Percentiles rank a stretch among this genome's conserved stretches.
These are phyloP conservation scores for Veloboletus limbatus DNA, from an alignment of 1,284 basidiomycete genomes.

Conservation along the genomic window DNA sequence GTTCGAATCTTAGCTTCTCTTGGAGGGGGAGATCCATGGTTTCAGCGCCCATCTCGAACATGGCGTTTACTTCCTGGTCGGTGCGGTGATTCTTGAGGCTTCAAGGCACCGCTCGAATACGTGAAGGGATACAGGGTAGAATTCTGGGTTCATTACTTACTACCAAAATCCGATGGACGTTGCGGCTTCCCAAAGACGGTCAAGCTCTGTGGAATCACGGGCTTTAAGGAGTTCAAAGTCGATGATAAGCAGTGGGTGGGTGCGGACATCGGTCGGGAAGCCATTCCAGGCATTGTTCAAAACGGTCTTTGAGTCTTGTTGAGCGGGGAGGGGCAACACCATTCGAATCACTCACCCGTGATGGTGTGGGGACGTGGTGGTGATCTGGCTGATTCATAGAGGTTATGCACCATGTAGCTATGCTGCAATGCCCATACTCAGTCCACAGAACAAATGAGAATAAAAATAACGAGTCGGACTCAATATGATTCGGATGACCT, in stretches of 20 bases:
- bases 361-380: too few relatives aligned
- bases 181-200: constrained; percentile 49
- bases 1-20: constrained; percentile 64
- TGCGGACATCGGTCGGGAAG: constrained; percentile 46
- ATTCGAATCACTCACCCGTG: too few relatives aligned
- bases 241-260: constrained; percentile 50
- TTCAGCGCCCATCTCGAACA: constrained; percentile 60
- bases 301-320: too few relatives aligned
- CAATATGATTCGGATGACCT: too few relatives aligned
- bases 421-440: too few relatives aligned
- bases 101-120: too few relatives aligned
- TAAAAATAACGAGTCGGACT: too few relatives aligned
- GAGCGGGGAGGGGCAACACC: too few relatives aligned
- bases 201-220: constrained; percentile 39
- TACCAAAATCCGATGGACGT: constrained; percentile 56
- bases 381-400: too few relatives aligned
- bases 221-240: constrained; percentile 45
- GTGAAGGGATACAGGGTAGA: neutral
- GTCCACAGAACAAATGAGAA: too few relatives aligned
- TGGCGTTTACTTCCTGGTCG: constrained; percentile 49
- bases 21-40: constrained; percentile 57
- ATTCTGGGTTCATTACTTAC: constrained; percentile 38
- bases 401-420: too few relatives aligned
- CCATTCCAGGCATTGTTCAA: constrained; percentile 23
- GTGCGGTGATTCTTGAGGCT: constrained; percentile 63